Conservation (phyloP, 371 early-diverging fungal species). For the Mortierella sp. region DNA sequence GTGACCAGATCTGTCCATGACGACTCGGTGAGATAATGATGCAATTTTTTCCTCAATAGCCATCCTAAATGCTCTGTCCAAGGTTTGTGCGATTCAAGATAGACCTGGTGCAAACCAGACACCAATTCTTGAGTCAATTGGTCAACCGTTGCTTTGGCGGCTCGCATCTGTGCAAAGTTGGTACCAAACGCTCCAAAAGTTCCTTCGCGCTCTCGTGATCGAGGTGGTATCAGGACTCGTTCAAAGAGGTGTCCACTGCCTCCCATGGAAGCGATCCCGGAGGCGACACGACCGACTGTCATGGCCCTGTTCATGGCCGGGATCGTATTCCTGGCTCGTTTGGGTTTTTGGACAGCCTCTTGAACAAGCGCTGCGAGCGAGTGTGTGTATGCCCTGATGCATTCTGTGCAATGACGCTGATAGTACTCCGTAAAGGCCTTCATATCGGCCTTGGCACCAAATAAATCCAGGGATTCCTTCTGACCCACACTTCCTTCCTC, state of each 20-base stretch:
- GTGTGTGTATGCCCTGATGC: slow-evolving; percentile 29
- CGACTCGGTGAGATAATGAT: slow-evolving; percentile 26
- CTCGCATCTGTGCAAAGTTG: slow-evolving; percentile 36
- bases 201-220: not conserved
- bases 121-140: slow-evolving; percentile 21
- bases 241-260: slow-evolving; percentile 10
- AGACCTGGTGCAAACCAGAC: slow-evolving; percentile 19
- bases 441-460: slow-evolving; percentile 27
- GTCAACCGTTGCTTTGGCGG: slow-evolving; percentile 29
- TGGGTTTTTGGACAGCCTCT: slow-evolving; percentile 45
- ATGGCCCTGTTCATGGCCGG: slow-evolving; percentile 44
- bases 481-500: slow-evolving; percentile 12
- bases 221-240: slow-evolving; percentile 21
- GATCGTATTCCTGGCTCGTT: slow-evolving; percentile 36
- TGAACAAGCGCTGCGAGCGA: slow-evolving; percentile 28
- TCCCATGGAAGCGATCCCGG: slow-evolving; percentile 26
- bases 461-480: slow-evolving; percentile 24
- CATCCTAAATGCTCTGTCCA: slow-evolving; percentile 58
- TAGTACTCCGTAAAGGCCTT: slow-evolving; percentile 25
- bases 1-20: slow-evolving; percentile 44
- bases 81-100: slow-evolving; percentile 48
- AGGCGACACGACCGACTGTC: slow-evolving; percentile 43
- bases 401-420: slow-evolving; percentile 28
- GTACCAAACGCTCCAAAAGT: not conserved
- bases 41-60: slow-evolving; percentile 16